Percentiles rank a stretch among this genome's conserved stretches.
Evolutionary conservation across 306 rosid genomes (phyloP).

Genomic region (Vicia faba): DNA sequence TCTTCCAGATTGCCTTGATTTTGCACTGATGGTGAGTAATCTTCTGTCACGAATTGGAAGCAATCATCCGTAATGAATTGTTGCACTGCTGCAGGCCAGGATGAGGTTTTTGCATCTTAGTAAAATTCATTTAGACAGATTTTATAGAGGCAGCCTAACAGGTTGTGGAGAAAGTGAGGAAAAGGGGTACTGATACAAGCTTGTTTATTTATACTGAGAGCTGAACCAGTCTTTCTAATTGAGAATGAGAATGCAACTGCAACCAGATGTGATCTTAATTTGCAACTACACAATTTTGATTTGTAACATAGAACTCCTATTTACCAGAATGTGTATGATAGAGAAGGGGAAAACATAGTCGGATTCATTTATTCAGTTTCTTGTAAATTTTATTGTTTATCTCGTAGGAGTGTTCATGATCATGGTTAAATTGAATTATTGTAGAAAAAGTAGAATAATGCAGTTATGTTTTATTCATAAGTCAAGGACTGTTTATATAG

Average conservation of each 20-base stretch:
- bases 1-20: conserved; percentile 28
- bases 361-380: conserved; percentile 52
- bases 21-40: conserved; percentile 28
- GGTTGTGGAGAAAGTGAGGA: no score
- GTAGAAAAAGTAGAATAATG: no score
- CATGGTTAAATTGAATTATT: neutral
- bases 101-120: conserved; percentile 42
- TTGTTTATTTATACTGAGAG: no score
- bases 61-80: conserved; percentile 19
- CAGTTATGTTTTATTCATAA: no score
- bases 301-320: no score
- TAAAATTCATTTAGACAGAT: conserved; percentile 46
- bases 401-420: neutral
- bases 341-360: conserved; percentile 36
- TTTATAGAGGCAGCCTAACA: conserved; percentile 45
- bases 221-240: no score
- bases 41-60: conserved; percentile 24
- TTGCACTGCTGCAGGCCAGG: conserved; percentile 33
- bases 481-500: no score
- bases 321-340: no score
- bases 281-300: no score
- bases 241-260: no score
- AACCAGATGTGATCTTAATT: no score
- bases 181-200: no score
- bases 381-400: conserved; percentile 22